phyloP scores from a whole-genome alignment of 2,329 filamentous ascomycete species.

The Fusarium lyarnte region DNA sequence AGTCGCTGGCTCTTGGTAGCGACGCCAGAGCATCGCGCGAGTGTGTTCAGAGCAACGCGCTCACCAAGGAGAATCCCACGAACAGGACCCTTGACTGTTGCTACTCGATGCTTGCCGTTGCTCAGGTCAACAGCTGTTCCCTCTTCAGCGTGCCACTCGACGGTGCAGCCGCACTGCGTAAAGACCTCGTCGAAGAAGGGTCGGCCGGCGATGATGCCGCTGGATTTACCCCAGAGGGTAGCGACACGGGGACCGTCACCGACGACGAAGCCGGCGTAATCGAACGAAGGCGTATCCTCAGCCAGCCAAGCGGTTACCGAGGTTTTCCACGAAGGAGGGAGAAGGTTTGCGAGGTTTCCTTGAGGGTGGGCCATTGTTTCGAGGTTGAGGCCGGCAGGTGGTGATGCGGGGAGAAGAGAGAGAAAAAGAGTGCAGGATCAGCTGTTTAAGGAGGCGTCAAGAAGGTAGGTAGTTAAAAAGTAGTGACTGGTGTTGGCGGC shows the following conservation, averaged over 20 bases:
- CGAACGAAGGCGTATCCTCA: conserved; percentile 95
- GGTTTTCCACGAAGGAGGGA: conserved; percentile 86
- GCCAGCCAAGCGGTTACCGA: conserved; percentile 86
- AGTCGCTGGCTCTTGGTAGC: conserved; percentile 74
- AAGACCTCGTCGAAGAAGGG: conserved; percentile 98
- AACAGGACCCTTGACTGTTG: conserved; percentile 86
- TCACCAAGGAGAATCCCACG: conserved; percentile 87
- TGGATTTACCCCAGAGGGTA: conserved; percentile 74
- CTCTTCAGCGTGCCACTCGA: conserved; percentile 87
- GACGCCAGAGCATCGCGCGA: conserved; percentile 91
- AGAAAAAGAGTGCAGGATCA: neutral
- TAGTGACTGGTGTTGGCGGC: too few species aligned
- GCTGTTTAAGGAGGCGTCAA: neutral
- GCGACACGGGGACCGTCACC: conserved; percentile 73
- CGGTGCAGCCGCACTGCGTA: conserved; percentile 85
- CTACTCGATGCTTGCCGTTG: conserved; percentile 68
- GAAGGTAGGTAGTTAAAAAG: neutral
- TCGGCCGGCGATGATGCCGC: conserved; percentile 86
- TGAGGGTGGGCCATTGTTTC: conserved; percentile 42
- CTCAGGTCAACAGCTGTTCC: conserved; percentile 74
- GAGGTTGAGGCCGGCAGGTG: neutral
- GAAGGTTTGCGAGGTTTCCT: conserved; percentile 70
- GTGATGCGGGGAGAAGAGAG: neutral
- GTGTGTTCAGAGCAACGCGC: conserved; percentile 88
- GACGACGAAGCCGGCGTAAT: conserved; percentile 97